phyloP scores from a whole-genome alignment of 306 rosid species.

The Arachis hypogaea region DNA sequence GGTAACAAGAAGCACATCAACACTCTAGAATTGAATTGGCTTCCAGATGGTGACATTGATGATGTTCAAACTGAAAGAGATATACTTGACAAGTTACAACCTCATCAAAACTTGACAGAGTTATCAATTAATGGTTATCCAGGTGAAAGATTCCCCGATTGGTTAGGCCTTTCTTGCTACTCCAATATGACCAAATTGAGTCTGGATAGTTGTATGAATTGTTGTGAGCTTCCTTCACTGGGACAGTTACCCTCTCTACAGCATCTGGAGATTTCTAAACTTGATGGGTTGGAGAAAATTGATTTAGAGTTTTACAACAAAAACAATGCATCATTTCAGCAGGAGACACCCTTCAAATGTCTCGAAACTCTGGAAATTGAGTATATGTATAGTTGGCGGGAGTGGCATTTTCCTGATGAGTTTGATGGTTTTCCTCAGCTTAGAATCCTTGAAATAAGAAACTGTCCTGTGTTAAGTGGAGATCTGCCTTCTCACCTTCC shows the following conservation, averaged over 20 bases:
- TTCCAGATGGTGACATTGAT: neutral
- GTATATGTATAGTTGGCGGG: neutral
- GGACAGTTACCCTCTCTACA: neutral
- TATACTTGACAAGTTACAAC: neutral
- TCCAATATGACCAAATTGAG: neutral
- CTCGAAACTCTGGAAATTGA: neutral
- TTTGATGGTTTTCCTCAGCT: neutral
- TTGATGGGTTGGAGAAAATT: neutral
- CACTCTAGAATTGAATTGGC: neutral
- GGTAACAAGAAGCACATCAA: neutral
- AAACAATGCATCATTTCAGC: neutral
- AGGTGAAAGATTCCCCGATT: neutral
- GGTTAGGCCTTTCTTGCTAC: neutral
- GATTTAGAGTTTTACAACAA: neutral
- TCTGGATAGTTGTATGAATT: neutral
- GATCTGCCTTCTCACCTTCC: slow-evolving; percentile 9
- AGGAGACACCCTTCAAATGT: neutral
- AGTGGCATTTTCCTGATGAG: neutral
- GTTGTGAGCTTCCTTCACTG: neutral
- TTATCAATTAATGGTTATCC: neutral
- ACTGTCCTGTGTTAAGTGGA: neutral
- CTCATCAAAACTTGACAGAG: neutral
- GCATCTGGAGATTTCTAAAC: neutral
- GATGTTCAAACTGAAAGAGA: neutral
- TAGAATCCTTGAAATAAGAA: neutral